Evolutionary conservation across 2,329 filamentous ascomycete species (phyloP), one percentile per base, ranked within the genome.

Genomic region (Cladosporium sp.): DNA sequence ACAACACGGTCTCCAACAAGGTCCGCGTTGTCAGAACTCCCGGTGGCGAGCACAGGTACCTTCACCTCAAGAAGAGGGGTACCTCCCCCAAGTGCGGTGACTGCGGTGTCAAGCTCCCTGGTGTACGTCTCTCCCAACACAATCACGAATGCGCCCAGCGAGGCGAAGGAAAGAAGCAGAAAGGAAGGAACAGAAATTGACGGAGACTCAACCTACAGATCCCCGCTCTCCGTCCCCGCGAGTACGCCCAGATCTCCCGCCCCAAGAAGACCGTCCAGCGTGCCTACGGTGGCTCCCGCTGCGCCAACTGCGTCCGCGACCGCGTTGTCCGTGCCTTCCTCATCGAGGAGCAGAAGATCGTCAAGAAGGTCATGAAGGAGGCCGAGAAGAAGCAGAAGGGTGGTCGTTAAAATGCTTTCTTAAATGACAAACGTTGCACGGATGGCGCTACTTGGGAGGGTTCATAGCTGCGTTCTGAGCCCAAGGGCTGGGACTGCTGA

Each of bases 291-390:
- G 93, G 93, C 71, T 96, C 91, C 69, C 89, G 93, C 84, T 99
- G 93, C 82, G 90, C 88, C 72, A 93, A 89, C 83, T 99, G 93
- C 77, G 93, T 99, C 66, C 91, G 92, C 77, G 93, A 99, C 82
- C 88, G 93, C 68, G 89, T 99, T 66, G 89, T 96, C 66, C 89
- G 93, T 67, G 93, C 93, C 61, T 99, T 99, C 86, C 80, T 99
- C 75, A 97, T 99, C 64, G 95, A 99, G 83, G 93, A 99, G 85
- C 93, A 99, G 84, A 99, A 99, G 89, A 97, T 99, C 69, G 93
- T 99, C 78, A 99, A 99, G 90, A 99, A 99, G 89, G 93, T 99
- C 69, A 84, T 97, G 74, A 96, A 96, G 88, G 92, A 97, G 83
- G 84, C 82, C 59, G 89, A 95, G 80, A 87, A 89, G 81, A 87